Conservation (phyloP, 2,329 filamentous ascomycete genomes). For the Phaeosphaeriaceae sp. region DNA sequence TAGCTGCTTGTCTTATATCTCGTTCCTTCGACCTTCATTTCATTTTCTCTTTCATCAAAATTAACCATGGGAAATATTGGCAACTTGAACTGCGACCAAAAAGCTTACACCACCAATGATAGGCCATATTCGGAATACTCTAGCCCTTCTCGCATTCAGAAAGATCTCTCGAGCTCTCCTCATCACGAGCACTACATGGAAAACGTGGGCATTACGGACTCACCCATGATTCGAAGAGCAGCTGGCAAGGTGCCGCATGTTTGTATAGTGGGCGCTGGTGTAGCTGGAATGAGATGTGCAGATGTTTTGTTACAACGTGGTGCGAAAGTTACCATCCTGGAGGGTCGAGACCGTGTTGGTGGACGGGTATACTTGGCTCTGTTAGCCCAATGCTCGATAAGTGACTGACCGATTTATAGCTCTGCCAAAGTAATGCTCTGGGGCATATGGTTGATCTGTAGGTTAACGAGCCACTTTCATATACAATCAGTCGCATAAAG, state of each 20-base stretch:
- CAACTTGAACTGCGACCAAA: slow-evolving; percentile 34
- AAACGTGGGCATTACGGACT: slow-evolving; percentile 18
- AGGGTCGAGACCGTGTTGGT: slow-evolving; percentile 70
- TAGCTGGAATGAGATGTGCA: slow-evolving; percentile 74
- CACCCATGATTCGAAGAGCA: slow-evolving; percentile 37
- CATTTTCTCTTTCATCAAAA: not conserved
- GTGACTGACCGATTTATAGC: slow-evolving; percentile 38
- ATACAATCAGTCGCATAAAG: not conserved
- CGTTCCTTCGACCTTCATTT: too few relatives aligned
- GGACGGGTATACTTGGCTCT: slow-evolving; percentile 60
- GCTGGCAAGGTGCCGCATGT: slow-evolving; percentile 59
- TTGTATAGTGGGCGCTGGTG: slow-evolving; percentile 72
- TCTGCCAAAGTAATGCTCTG: slow-evolving; percentile 56
- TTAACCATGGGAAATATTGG: slow-evolving; percentile 27
- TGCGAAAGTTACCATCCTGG: slow-evolving; percentile 71
- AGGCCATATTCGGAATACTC: slow-evolving; percentile 19
- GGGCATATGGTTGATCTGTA: slow-evolving; percentile 65
- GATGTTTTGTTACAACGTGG: slow-evolving; percentile 70
- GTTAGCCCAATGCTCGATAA: not conserved
- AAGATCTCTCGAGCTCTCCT: slow-evolving; percentile 41
- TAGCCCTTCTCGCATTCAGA: slow-evolving; percentile 40
- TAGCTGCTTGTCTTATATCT: too few relatives aligned
- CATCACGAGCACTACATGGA: slow-evolving; percentile 32
- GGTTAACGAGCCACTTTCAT: slow-evolving; percentile 29
- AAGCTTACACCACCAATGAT: slow-evolving; percentile 34